Percentiles rank a stretch among this genome's conserved stretches.
Conservation (phyloP, 106 monocot genomes). For the Narthecium ossifragum region DNA sequence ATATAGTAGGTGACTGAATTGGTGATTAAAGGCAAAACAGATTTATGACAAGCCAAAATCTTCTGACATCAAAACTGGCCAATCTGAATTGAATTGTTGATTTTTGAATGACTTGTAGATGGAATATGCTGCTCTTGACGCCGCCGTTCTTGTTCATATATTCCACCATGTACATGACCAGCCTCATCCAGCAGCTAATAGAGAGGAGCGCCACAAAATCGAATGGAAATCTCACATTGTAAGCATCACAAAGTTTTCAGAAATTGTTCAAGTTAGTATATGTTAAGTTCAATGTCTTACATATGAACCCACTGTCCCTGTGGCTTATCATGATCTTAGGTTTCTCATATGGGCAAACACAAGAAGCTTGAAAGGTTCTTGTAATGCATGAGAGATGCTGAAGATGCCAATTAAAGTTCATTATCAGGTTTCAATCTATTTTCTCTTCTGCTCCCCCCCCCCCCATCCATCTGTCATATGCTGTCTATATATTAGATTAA, state of each 20-base stretch:
- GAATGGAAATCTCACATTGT: conserved; percentile 96
- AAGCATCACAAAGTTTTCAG: conserved; percentile 14
- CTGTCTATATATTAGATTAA: not conserved
- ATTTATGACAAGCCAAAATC: too few species aligned
- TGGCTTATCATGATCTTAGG: conserved; percentile 42
- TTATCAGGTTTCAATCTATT: not conserved
- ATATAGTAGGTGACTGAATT: too few species aligned
- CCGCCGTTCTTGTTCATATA: conserved; percentile 83
- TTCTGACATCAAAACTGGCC: too few species aligned
- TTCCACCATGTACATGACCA: conserved; percentile 55
- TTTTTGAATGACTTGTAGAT: conserved; percentile 37
- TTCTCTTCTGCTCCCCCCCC: not conserved
- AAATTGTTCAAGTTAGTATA: not conserved
- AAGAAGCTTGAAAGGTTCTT: conserved; percentile 10
- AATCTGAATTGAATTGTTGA: too few species aligned
- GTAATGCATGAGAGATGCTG: too few species aligned
- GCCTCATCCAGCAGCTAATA: conserved; percentile 15
- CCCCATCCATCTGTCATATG: not conserved
- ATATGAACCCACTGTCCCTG: not conserved
- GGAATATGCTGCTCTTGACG: conserved; percentile 98
- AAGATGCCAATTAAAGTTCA: not conserved
- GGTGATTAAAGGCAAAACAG: too few species aligned
- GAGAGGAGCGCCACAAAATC: conserved; percentile 29
- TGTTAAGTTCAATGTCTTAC: not conserved
- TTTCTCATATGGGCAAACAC: conserved; percentile 34